Conservation (phyloP, 495 filamentous ascomycete species). For the Cryomyces antarcticus region DNA sequence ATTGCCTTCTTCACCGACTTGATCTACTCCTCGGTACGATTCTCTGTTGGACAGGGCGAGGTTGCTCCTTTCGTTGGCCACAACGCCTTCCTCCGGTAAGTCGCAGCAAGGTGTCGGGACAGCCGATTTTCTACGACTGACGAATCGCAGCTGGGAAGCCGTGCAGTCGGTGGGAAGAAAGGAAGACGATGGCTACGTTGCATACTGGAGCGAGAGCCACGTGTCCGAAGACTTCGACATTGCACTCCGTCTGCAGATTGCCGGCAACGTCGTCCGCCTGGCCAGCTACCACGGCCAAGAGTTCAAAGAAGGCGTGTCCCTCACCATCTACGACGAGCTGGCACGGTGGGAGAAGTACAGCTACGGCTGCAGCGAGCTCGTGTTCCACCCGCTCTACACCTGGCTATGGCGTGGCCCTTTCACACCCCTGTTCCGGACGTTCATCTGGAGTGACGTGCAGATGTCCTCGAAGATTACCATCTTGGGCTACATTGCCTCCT, state of each 20-base stretch:
- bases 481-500: slow-evolving; percentile 69
- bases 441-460: slow-evolving; percentile 51
- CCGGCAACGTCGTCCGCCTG: slow-evolving; percentile 53
- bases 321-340: slow-evolving; percentile 70
- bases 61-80: slow-evolving; percentile 56
- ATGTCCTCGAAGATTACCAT: slow-evolving; percentile 65
- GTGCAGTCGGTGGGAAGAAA: slow-evolving; percentile 1
- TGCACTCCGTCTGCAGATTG: slow-evolving; percentile 56
- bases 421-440: slow-evolving; percentile 51
- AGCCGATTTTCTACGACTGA: slow-evolving; percentile 44
- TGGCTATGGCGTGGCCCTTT: slow-evolving; percentile 44
- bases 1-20: slow-evolving; percentile 77
- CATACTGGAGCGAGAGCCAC: slow-evolving; percentile 67
- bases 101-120: slow-evolving; percentile 34
- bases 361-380: slow-evolving; percentile 64
- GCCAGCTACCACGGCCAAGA: slow-evolving; percentile 53
- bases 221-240: slow-evolving; percentile 79
- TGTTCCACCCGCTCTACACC: slow-evolving; percentile 51
- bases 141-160: too few species aligned
- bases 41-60: slow-evolving; percentile 62
- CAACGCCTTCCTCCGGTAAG: slow-evolving; percentile 65
- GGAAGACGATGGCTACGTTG: slow-evolving; percentile 46
- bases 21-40: slow-evolving; percentile 63
- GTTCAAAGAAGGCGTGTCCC: slow-evolving; percentile 69
- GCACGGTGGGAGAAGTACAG: slow-evolving; percentile 76